Evolutionary conservation across 805 yeast genomes (phyloP).

Genomic region (Candida suzukii): DNA sequence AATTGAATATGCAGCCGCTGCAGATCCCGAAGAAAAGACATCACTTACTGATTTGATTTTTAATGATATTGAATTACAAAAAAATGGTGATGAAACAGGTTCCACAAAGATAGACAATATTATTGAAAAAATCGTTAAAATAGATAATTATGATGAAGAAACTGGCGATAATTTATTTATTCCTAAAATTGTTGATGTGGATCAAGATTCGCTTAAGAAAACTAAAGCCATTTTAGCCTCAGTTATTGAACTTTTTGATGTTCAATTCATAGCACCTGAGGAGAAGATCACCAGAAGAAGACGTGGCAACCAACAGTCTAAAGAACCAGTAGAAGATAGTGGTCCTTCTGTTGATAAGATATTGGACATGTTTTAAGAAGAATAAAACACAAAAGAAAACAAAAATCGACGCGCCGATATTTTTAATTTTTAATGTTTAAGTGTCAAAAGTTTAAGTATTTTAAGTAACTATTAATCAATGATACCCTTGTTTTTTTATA

Average conservation of each 20-base stretch:
- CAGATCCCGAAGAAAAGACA: not conserved
- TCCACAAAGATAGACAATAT: not conserved
- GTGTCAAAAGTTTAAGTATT: not conserved
- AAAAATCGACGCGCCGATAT: too few relatives aligned
- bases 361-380: not conserved
- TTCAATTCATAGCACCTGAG: not conserved
- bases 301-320: not conserved
- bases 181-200: constrained; percentile 4
- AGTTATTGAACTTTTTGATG: not conserved
- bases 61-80: not conserved
- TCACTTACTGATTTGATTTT: not conserved
- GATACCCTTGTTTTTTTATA: too few relatives aligned
- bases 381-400: too few relatives aligned
- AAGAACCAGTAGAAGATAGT: not conserved
- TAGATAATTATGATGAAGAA: constrained; percentile 1
- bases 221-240: not conserved
- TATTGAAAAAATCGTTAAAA: not conserved
- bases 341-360: not conserved
- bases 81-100: not conserved
- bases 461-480: too few relatives aligned
- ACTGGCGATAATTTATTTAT: constrained; percentile 2
- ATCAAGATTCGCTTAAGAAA: not conserved
- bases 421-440: too few relatives aligned
- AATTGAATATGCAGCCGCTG: not conserved
- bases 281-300: not conserved